phyloP scores from a whole-genome alignment of 306 rosid species.

The Casuarina cunninghamiana region DNA sequence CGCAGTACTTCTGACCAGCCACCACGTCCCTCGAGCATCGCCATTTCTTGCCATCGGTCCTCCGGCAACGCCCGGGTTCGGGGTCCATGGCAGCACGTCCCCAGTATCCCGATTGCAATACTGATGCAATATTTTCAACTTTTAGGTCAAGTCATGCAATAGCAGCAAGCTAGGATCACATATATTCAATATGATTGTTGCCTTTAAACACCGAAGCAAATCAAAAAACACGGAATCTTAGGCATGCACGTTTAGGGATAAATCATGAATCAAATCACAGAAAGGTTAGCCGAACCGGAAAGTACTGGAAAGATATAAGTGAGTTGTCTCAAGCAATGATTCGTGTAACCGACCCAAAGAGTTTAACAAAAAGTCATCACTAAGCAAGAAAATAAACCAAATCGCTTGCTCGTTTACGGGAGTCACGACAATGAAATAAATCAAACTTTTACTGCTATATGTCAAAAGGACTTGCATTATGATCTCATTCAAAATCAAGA shows the following conservation, averaged over 20 bases:
- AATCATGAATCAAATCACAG: background rate
- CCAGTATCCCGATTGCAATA: conserved; percentile 86
- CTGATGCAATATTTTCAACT: conserved; percentile 34
- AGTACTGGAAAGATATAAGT: background rate
- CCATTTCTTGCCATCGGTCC: conserved; percentile 98
- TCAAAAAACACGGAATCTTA: background rate
- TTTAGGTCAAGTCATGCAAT: background rate
- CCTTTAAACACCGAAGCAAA: background rate
- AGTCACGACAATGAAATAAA: too few species aligned
- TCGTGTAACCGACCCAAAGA: background rate
- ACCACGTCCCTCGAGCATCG: conserved; percentile 98
- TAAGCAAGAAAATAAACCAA: background rate
- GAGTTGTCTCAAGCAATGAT: background rate
- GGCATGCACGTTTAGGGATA: background rate
- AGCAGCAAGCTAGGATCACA: background rate
- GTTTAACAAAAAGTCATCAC: background rate
- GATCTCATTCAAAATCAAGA: background rate
- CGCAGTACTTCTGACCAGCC: conserved; percentile 96
- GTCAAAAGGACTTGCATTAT: background rate
- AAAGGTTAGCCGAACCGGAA: background rate
- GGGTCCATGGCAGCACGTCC: conserved; percentile 95
- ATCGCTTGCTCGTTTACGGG: too few species aligned
- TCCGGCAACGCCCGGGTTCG: conserved; percentile 94
- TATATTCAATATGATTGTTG: background rate
- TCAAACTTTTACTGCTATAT: background rate